Conservation (phyloP, 495 filamentous ascomycete species). For the Daldinia childiae region DNA sequence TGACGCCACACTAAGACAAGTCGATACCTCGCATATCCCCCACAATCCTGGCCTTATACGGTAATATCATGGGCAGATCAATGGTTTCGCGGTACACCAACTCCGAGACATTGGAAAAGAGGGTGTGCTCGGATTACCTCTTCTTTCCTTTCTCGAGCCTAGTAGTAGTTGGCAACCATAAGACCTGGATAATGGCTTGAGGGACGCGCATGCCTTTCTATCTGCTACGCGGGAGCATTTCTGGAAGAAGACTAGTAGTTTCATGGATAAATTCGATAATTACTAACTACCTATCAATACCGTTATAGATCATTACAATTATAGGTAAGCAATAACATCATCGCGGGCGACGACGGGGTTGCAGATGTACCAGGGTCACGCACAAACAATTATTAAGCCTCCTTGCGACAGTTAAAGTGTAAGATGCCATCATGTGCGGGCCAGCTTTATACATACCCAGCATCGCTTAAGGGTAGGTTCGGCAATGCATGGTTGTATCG, state of each 20-base stretch:
- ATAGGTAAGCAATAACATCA: conserved; percentile 11
- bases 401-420: conserved; percentile 38
- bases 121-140: conserved; percentile 40
- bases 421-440: conserved; percentile 27
- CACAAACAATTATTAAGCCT: conserved; percentile 28
- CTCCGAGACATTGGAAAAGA: conserved; percentile 30
- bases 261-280: conserved; percentile 40
- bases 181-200: conserved; percentile 15
- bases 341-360: conserved; percentile 5
- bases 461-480: conserved; percentile 17
- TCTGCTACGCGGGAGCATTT: conserved; percentile 26
- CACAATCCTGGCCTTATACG: conserved; percentile 26
- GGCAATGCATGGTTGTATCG: conserved; percentile 19
- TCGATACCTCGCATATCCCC: conserved; percentile 39
- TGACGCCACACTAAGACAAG: conserved; percentile 20
- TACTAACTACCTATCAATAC: conserved; percentile 3
- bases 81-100: conserved; percentile 6
- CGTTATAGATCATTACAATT: neutral
- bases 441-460: conserved; percentile 17
- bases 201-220: conserved; percentile 23
- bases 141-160: conserved; percentile 29
- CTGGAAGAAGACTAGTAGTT: conserved; percentile 34
- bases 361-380: conserved; percentile 29
- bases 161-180: conserved; percentile 4
- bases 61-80: conserved; percentile 33